These are phyloP conservation scores for Heterotrichella gracilis DNA, from an alignment of 352 stramenopile genomes.

Conservation along the genomic window DNA sequence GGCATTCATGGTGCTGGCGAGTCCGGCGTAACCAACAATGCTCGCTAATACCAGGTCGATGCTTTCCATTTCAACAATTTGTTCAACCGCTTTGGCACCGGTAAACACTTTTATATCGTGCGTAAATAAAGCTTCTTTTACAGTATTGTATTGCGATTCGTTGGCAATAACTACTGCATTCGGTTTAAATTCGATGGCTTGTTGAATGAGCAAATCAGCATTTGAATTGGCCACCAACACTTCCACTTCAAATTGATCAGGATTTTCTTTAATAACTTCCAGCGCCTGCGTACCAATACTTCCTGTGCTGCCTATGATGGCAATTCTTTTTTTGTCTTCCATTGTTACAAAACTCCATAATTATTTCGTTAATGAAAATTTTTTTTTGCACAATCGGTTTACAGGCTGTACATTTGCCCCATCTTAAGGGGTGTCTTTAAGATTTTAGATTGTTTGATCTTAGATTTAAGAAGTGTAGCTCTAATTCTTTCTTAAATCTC, in stretches of 20 bases:
- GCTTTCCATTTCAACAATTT: slow-evolving; percentile 1
- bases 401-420: not conserved
- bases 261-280: not conserved
- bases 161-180: not conserved
- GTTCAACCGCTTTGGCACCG: not conserved
- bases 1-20: slow-evolving; percentile 25
- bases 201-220: not conserved
- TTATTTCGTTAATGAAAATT: not conserved
- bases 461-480: not conserved
- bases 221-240: not conserved
- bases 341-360: not conserved
- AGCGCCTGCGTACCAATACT: not conserved
- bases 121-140: not conserved
- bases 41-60: slow-evolving; percentile 37
- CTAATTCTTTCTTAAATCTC: not conserved
- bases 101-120: not conserved
- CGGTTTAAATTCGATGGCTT: not conserved
- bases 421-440: not conserved
- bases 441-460: not conserved
- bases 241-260: not conserved
- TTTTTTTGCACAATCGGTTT: not conserved
- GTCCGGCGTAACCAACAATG: slow-evolving; percentile 38
- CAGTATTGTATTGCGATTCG: not conserved
- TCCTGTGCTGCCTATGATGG: not conserved
- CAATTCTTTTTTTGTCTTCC: not conserved